phyloP scores from a whole-genome alignment of 225 moss, liverwort and hornwort genomes.

The Pseudisothecium myosuroides region DNA sequence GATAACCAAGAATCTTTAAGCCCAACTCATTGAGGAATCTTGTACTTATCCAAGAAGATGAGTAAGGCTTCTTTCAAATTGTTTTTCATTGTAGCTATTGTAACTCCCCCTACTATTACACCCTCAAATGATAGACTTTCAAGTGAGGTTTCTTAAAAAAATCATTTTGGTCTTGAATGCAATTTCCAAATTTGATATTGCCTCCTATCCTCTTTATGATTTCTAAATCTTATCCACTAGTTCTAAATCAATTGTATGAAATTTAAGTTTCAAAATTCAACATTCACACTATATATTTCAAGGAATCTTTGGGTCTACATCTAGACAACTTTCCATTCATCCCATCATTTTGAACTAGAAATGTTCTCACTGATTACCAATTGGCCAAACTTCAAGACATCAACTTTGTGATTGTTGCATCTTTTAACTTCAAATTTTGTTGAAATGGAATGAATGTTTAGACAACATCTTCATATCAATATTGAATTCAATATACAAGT shows the following conservation, averaged over 20 bases:
- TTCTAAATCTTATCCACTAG: neutral
- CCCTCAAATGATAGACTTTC: too few relatives aligned
- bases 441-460: neutral
- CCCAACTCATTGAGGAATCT: neutral
- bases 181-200: neutral
- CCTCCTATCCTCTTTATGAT: rapidly evolving
- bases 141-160: neutral
- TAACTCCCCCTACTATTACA: neutral
- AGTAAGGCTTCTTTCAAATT: neutral
- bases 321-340: neutral
- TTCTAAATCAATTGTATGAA: neutral
- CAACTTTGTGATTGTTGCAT: neutral
- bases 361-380: neutral
- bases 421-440: neutral
- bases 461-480: neutral
- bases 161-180: too few relatives aligned
- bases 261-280: neutral
- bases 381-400: neutral
- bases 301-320: neutral
- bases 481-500: neutral
- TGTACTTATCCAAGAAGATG: too few relatives aligned
- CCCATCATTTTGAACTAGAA: neutral
- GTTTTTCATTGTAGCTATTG: neutral
- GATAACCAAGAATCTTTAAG: neutral
- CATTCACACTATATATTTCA: neutral